Base-by-base conservation (phyloP, 805 yeast genomes). In the Zygoascus flipseniorum region DNA sequence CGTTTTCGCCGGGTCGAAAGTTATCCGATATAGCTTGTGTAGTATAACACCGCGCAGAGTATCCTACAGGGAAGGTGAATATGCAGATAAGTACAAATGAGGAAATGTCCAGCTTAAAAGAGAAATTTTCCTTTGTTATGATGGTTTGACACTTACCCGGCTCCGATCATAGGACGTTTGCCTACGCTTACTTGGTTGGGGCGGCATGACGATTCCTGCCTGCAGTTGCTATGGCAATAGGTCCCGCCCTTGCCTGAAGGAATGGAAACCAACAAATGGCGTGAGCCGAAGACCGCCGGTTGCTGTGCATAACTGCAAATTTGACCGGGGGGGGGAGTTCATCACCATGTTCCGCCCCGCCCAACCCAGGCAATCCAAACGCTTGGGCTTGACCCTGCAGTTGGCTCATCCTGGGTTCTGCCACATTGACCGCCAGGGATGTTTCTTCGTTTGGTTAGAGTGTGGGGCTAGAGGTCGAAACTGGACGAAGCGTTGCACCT, bases 21-120 rank as follows among this genome's bases (percentile, higher is more conserved):
- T n/a, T 35, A 35, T 35, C 39, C 39, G 39, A 35, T 35, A 11
- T 35, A 35, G 39, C 39, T n/a, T 35, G 13, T 35, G 39, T 44
- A 44, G 47, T 26, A 14, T 44, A 23, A 44, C 47, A 44, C 47
- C 18, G 26, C 47, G 20, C 26, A 44, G 26, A 46, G 26, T 31
- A 31, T 46, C 49, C 37, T 31, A 46, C 49, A 46, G 31, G 49
- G 49, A 46, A 46, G 26, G 49, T 46, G 42, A 46, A 46, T 46
- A 46, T 46, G 49, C 49, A 46, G 32, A 46, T 18, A 46, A 32
- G 32, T 26, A 46, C 49, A 46, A 46, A 46, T 46, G 49, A 28
- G 49, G 49, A 46, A 46, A 32, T 28, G 41, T 46, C 32, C 41
- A 18, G 18, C 49, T 46, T 46, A 46, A 46, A 46, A 46, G 49